Evolutionary conservation across 1,139 yeast genomes (phyloP).

Genomic region (Geotrichum histeridarum): DNA sequence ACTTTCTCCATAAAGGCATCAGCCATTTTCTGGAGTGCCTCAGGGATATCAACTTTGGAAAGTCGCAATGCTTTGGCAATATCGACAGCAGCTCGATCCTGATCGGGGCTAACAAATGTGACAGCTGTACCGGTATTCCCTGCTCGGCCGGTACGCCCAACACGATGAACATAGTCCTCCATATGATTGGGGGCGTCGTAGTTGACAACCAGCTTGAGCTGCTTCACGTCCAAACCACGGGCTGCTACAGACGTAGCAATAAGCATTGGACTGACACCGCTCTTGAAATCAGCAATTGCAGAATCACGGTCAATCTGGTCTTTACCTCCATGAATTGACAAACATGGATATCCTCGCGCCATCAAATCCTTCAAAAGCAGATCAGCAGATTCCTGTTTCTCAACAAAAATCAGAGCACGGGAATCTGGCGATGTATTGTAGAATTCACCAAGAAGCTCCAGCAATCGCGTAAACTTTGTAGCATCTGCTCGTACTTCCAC

Average conservation of each 20-base stretch:
- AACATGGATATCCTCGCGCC: slow-evolving; percentile 53
- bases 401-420: slow-evolving; percentile 76
- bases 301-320: slow-evolving; percentile 78
- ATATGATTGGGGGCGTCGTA: slow-evolving; percentile 87
- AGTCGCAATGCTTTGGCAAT: slow-evolving; percentile 62
- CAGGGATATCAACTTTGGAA: slow-evolving; percentile 52
- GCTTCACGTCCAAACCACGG: slow-evolving; percentile 87
- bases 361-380: slow-evolving; percentile 53
- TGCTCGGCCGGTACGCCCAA: slow-evolving; percentile 95
- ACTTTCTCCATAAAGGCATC: slow-evolving; percentile 56
- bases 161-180: slow-evolving; percentile 95
- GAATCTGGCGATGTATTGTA: slow-evolving; percentile 37
- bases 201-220: slow-evolving; percentile 71
- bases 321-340: slow-evolving; percentile 88
- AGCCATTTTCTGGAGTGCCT: slow-evolving; percentile 50
- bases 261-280: slow-evolving; percentile 56
- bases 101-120: slow-evolving; percentile 61
- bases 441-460: slow-evolving; percentile 50
- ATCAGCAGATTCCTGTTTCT: slow-evolving; percentile 81
- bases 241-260: slow-evolving; percentile 95
- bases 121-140: slow-evolving; percentile 73
- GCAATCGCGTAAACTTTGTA: slow-evolving; percentile 51
- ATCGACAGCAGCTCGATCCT: slow-evolving; percentile 57
- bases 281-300: slow-evolving; percentile 68
- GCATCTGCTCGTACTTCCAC: slow-evolving; percentile 53